phyloP scores from a whole-genome alignment of 148 eudicot species.

The Cornus suecica region DNA sequence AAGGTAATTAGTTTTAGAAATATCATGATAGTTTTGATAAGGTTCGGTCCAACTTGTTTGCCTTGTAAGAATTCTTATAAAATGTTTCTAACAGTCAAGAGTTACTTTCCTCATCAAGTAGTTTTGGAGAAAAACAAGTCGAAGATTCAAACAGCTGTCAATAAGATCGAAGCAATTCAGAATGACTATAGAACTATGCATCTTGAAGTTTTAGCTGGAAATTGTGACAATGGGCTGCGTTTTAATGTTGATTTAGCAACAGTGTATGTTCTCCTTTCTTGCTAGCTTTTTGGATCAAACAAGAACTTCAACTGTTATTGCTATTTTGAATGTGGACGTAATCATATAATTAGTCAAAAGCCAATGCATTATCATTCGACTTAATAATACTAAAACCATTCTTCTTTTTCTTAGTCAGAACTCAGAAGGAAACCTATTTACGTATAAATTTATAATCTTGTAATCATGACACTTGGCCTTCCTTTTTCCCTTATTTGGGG shows the following conservation, averaged over 20 bases:
- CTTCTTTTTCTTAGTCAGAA: background rate
- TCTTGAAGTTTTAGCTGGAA: conserved; percentile 93
- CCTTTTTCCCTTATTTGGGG: background rate
- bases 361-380: background rate
- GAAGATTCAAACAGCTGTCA: conserved; percentile 93
- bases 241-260: conserved; percentile 84
- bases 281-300: background rate
- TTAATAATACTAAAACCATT: background rate
- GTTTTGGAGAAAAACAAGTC: conserved; percentile 92
- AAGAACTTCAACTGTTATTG: too few relatives aligned
- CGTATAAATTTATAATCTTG: background rate
- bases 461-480: background rate
- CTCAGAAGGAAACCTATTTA: background rate
- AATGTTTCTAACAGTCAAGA: conserved; percentile 4
- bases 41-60: background rate
- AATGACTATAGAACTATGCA: conserved; percentile 91
- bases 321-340: background rate
- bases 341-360: background rate
- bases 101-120: conserved; percentile 45
- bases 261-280: conserved; percentile 58
- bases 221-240: conserved; percentile 85
- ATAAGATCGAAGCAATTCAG: conserved; percentile 76
- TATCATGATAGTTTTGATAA: background rate
- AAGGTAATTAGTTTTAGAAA: conserved; percentile 45
- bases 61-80: background rate